Conservation (phyloP, 2,329 filamentous ascomycete species). For the Aspergillus ibericus region DNA sequence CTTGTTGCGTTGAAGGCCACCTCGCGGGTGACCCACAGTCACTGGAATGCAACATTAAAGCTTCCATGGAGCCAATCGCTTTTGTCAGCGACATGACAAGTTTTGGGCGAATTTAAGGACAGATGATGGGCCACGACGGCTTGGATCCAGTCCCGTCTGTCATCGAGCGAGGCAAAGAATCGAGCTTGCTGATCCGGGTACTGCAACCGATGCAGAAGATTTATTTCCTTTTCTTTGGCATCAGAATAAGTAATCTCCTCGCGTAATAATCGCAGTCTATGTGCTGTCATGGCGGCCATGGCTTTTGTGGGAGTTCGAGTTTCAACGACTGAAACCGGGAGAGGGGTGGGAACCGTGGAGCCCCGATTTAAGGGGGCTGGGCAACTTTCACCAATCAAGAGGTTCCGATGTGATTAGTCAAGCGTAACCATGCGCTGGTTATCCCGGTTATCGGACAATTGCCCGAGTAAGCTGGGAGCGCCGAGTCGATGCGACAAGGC, state of each 20-base stretch:
- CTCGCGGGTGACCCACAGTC: neutral
- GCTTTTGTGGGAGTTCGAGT: too few species aligned
- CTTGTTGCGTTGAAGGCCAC: neutral
- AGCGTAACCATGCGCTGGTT: too few species aligned
- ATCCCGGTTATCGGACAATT: too few species aligned
- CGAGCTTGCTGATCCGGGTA: constrained; percentile 20
- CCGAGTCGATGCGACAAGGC: too few species aligned
- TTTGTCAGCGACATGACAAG: constrained; percentile 8
- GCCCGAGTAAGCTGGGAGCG: too few species aligned
- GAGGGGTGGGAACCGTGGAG: too few species aligned
- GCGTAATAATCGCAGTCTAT: too few species aligned
- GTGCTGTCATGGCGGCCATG: too few species aligned
- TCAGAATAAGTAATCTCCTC: constrained; percentile 22
- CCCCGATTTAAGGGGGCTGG: too few species aligned
- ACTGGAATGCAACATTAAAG: constrained; percentile 30
- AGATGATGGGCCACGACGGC: constrained; percentile 31
- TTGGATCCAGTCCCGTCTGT: constrained; percentile 23
- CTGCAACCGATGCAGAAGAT: constrained; percentile 23
- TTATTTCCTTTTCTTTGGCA: constrained; percentile 20
- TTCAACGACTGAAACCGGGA: too few species aligned
- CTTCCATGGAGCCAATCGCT: constrained; percentile 23
- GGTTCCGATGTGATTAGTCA: too few species aligned
- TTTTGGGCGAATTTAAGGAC: constrained; percentile 11
- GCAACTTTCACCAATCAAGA: too few species aligned
- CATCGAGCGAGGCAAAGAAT: constrained; percentile 23